Conservation (phyloP, 768 basidiomycete species). For the Boletus sp. region DNA sequence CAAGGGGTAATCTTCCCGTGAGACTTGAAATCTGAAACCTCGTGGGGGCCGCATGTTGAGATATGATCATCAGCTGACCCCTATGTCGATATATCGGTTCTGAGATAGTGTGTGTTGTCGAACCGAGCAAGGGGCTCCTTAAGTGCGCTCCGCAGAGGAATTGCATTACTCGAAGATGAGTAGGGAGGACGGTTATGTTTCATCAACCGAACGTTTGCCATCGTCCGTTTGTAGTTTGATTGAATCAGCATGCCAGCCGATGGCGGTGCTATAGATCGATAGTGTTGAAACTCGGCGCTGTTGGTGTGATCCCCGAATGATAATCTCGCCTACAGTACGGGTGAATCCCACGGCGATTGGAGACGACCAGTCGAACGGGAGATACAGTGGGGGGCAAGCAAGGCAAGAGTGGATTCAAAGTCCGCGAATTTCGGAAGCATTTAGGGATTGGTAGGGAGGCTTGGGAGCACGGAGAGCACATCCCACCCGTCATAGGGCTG, state of each 20-base stretch:
- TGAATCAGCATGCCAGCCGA: constrained; percentile 10
- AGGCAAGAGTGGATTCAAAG: constrained; percentile 14
- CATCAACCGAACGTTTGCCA: background rate
- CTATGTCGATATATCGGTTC: constrained; percentile 7
- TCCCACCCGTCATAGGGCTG: constrained; percentile 1
- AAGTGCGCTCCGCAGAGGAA: background rate
- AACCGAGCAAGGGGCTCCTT: constrained; percentile 6
- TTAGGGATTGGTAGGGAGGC: constrained; percentile 8
- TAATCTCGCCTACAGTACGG: constrained; percentile 8
- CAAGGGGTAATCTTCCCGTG: constrained; percentile 5
- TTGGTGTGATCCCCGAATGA: constrained; percentile 7
- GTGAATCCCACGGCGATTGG: constrained; percentile 14
- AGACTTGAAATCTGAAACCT: constrained; percentile 18
- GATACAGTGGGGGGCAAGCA: background rate
- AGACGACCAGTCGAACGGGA: background rate
- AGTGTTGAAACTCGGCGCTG: constrained; percentile 5
- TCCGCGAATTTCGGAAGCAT: constrained; percentile 29
- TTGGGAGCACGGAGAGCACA: constrained; percentile 3
- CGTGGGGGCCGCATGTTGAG: constrained; percentile 24
- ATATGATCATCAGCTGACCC: constrained; percentile 21
- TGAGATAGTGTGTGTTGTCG: background rate
- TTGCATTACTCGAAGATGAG: background rate
- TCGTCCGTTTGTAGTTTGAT: constrained; percentile 4
- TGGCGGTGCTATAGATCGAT: constrained; percentile 9
- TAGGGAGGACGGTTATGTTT: background rate